Percentiles rank a stretch among this genome's conserved stretches.
Conservation (phyloP, 2,329 filamentous ascomycete genomes). For the Penicillium psychrosexuale region DNA sequence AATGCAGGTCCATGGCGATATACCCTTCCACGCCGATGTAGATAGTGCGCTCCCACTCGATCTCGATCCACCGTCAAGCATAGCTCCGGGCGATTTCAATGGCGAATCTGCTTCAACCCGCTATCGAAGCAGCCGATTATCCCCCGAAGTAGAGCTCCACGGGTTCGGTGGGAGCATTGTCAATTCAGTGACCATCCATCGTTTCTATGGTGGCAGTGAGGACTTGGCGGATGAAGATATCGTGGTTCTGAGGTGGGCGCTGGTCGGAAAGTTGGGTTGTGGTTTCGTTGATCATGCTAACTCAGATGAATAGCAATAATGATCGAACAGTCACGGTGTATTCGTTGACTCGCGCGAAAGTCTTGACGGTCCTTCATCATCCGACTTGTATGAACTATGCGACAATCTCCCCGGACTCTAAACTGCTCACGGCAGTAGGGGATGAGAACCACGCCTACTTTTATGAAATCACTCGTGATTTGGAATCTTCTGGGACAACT, state of each 20-base stretch:
- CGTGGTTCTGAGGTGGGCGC: constrained; percentile 47
- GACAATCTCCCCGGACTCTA: constrained; percentile 86
- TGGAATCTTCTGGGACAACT: constrained; percentile 25
- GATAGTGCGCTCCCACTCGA: constrained; percentile 58
- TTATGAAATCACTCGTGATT: constrained; percentile 54
- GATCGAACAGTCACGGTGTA: constrained; percentile 86
- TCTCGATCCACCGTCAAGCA: constrained; percentile 31
- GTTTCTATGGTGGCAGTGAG: constrained; percentile 45
- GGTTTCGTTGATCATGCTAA: constrained; percentile 42
- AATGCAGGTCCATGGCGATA: constrained; percentile 39
- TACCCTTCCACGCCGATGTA: constrained; percentile 46
- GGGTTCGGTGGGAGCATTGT: constrained; percentile 63
- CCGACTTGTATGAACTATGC: constrained; percentile 90
- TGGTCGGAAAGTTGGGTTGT: not conserved
- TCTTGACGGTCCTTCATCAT: constrained; percentile 68
- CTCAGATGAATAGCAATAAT: constrained; percentile 70
- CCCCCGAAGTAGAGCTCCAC: constrained; percentile 53
- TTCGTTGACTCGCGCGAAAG: constrained; percentile 64
- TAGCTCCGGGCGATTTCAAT: constrained; percentile 22
- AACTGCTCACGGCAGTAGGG: constrained; percentile 75
- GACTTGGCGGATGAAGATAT: constrained; percentile 54
- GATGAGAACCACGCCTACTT: constrained; percentile 86
- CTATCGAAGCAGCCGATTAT: constrained; percentile 19
- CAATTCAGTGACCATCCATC: constrained; percentile 65
- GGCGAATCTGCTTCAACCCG: constrained; percentile 20